A percentile compares a stretch with the other conserved stretches of the same genome.
phyloP scores from a whole-genome alignment of 345 rosid genomes.

The Citrus maxima region DNA sequence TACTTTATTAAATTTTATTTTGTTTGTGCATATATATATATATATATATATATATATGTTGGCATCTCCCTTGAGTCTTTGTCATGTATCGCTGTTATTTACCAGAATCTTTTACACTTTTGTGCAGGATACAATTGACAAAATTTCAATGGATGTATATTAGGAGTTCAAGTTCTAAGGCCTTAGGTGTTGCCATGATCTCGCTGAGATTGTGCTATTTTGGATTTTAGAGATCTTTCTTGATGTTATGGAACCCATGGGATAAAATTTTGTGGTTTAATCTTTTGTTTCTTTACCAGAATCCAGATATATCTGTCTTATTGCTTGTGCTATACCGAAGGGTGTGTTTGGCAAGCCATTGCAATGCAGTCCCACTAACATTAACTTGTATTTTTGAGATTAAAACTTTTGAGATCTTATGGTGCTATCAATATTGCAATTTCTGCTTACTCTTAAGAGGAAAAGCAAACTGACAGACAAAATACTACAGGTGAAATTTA shows the following conservation, averaged over 20 bases:
- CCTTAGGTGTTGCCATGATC: neutral
- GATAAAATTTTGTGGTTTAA: neutral
- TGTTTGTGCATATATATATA: neutral
- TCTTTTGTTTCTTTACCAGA: no score
- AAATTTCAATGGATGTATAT: neutral
- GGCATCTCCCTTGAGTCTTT: neutral
- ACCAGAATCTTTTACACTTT: neutral
- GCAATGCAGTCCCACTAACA: no score
- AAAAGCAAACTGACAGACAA: neutral
- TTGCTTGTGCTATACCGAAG: neutral
- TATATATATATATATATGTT: no score
- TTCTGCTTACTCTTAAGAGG: neutral
- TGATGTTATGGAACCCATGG: neutral
- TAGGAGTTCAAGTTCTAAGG: neutral
- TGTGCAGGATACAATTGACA: neutral
- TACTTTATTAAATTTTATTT: neutral
- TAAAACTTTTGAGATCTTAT: neutral
- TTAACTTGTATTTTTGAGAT: neutral
- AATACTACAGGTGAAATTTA: neutral
- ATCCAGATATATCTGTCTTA: neutral
- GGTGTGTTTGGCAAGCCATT: no score
- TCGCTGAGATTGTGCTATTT: constrained; percentile 1
- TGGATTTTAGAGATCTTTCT: neutral
- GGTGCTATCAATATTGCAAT: neutral
- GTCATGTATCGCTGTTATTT: neutral